A percentile compares a stretch with the other conserved stretches of the same genome.
Evolutionary conservation across 1,139 yeast species (phyloP).

Genomic region (Scheffersomyces segobiensis): DNA sequence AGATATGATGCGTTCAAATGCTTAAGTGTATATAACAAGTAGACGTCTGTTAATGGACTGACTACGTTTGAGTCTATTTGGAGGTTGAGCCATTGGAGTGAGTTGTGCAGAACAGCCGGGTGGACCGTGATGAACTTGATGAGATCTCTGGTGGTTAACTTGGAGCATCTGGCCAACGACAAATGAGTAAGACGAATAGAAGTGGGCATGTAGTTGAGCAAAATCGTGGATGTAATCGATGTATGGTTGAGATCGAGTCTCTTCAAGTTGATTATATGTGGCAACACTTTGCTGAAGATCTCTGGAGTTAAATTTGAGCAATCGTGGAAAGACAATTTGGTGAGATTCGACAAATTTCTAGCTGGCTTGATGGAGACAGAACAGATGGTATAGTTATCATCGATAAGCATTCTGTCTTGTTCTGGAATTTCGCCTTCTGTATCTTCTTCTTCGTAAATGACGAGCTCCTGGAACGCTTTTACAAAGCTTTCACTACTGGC

Average conservation of each 20-base stretch:
- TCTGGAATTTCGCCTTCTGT: constrained; percentile 8
- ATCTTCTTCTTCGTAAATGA: constrained; percentile 18
- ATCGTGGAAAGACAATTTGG: constrained; percentile 79
- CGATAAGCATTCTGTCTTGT: constrained; percentile 6
- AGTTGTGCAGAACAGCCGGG: constrained; percentile 60
- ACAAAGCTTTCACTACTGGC: constrained; percentile 69
- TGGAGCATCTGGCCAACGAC: constrained; percentile 76
- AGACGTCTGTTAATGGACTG: constrained; percentile 61
- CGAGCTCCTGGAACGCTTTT: constrained; percentile 53
- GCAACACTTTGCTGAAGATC: constrained; percentile 57
- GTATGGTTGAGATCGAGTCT: constrained; percentile 85
- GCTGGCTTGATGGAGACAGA: not conserved
- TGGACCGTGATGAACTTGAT: constrained; percentile 71
- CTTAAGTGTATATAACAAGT: constrained; percentile 55
- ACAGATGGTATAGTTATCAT: constrained; percentile 1
- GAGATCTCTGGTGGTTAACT: constrained; percentile 71
- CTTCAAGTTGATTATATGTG: constrained; percentile 57
- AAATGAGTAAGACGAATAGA: constrained; percentile 69
- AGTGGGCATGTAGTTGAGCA: constrained; percentile 48
- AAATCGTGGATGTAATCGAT: constrained; percentile 59
- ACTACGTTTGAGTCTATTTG: constrained; percentile 72
- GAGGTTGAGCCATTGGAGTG: constrained; percentile 73
- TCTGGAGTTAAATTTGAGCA: constrained; percentile 73
- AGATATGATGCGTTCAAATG: constrained; percentile 54
- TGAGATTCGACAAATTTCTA: constrained; percentile 21